phyloP scores from a whole-genome alignment of 345 rosid species.

The Eucalyptus brandiana region DNA sequence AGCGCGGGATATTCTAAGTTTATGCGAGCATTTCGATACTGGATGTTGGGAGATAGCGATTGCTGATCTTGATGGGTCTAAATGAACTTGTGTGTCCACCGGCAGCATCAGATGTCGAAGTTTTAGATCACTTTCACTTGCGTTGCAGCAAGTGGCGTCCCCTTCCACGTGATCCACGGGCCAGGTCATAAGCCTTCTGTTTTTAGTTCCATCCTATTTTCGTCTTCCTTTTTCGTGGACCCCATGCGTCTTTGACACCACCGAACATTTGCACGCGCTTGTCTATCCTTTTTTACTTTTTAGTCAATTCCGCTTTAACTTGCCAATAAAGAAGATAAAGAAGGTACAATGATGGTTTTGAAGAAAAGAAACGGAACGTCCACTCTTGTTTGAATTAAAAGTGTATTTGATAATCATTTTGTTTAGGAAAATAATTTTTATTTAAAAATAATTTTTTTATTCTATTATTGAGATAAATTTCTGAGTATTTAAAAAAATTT shows the following conservation, averaged over 20 bases:
- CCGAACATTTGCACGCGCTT: too few relatives aligned
- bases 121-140: neutral
- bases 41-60: neutral
- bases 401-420: too few relatives aligned
- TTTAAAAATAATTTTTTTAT: too few relatives aligned
- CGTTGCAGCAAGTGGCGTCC: neutral
- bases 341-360: too few relatives aligned
- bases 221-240: too few relatives aligned
- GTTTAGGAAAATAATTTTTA: fast-evolving
- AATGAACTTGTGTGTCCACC: neutral
- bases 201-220: too few relatives aligned
- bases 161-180: neutral
- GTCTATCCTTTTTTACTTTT: too few relatives aligned
- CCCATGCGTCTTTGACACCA: too few relatives aligned
- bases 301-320: too few relatives aligned
- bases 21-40: neutral
- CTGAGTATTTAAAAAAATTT: fast-evolving
- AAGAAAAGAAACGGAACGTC: too few relatives aligned
- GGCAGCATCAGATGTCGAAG: neutral
- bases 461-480: fast-evolving
- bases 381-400: too few relatives aligned
- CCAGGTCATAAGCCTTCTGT: neutral
- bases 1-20: neutral
- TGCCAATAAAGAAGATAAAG: neutral
- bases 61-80: neutral